Evolutionary conservation across 2,329 filamentous ascomycete genomes (phyloP).

Genomic region (Diaporthe destruens): DNA sequence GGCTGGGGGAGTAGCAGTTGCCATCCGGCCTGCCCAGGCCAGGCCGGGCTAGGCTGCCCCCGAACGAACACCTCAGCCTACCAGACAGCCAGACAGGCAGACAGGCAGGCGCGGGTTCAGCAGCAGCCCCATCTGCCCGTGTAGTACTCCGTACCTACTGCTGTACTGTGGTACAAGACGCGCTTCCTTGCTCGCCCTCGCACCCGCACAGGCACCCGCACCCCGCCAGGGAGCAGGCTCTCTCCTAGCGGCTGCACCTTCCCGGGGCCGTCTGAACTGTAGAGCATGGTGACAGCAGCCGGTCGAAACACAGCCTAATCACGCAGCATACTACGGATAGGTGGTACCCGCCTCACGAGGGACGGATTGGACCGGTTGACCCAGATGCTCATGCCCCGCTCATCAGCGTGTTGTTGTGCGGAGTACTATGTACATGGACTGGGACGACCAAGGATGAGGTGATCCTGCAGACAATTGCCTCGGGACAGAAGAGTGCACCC

Average conservation of each 20-base stretch:
- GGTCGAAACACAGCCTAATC: constrained; percentile 1
- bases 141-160: too few relatives aligned
- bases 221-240: constrained; percentile 8
- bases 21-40: background rate
- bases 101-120: background rate
- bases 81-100: background rate
- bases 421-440: too few relatives aligned
- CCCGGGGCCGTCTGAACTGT: constrained; percentile 7
- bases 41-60: background rate
- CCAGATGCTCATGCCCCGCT: background rate
- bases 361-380: background rate
- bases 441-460: background rate
- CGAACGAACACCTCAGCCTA: background rate
- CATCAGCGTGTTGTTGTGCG: background rate
- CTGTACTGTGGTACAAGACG: background rate
- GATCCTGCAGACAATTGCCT: constrained; percentile 5
- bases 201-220: constrained; percentile 24
- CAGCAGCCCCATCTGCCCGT: too few relatives aligned
- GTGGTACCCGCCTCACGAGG: constrained; percentile 8
- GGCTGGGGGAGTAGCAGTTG: constrained; percentile 3
- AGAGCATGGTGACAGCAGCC: background rate
- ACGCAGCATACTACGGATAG: background rate
- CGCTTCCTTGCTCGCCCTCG: too few relatives aligned
- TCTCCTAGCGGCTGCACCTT: constrained; percentile 18
- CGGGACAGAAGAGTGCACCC: background rate